Evolutionary conservation across 2,329 filamentous ascomycete species (phyloP), one percentile per base, ranked within the genome.

Genomic region (Orbilia oligospora): DNA sequence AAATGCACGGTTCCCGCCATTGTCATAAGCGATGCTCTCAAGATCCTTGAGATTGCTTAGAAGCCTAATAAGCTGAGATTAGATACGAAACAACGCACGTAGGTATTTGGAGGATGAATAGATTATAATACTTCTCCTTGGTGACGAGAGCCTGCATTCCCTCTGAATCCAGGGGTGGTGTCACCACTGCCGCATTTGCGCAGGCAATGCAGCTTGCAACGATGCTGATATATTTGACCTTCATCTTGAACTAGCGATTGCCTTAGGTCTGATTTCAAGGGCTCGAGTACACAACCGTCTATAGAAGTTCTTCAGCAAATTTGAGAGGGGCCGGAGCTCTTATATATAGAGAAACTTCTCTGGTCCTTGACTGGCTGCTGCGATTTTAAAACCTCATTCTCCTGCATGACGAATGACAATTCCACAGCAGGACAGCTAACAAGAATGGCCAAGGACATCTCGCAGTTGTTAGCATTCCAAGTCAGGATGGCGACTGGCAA

Each of bases 1-100:
- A 73, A 89, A 90, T 4, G 89, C 89, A 64, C 89, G 86, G 83
- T 89, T 90, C 16, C 88, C 89, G 46, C 87, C 88, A 81, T 90
- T 88, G 65, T 86, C 84, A 33, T 83, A 83, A 12, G 86, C 89
- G 68, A 90, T 90, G 51, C 86, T 83, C 81, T 90, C 85, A 5
- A 90, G 84, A 72, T 87, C 85, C 81, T 86, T 84, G n/a, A 90
- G 86, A 55, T 88, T 88, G 69, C 85, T 84, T 82, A 87, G 85
- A 20, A 90, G 84, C 22, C 88, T 89, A 33, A 27, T 6, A 24
- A 24, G 20, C 27, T 8, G 46, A 10, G 20, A 20, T 70, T 46
- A 10, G 14, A 48, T 12, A 36, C n/a, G n/a, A 16, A 27, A 5
- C 48, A 9, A 68, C 3, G 27, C 3, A 24, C n/a, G n/a, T 44